These are phyloP conservation scores for Zanthoxylum bungeanum DNA, from an alignment of 345 rosid genomes.

Conservation along the genomic window DNA sequence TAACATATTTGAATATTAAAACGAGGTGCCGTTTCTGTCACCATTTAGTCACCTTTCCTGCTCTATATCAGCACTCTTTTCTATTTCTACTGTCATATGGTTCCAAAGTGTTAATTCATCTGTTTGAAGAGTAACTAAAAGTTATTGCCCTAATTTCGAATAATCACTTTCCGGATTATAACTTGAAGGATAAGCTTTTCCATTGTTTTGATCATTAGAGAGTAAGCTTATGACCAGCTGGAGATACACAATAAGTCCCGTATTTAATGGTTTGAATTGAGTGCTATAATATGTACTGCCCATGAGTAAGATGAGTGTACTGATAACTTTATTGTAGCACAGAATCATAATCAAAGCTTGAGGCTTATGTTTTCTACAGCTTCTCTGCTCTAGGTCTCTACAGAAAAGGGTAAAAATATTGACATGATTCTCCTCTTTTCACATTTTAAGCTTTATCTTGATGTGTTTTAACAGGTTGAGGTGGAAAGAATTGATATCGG, in stretches of 20 bases:
- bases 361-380: not conserved
- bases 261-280: not conserved
- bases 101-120: not conserved
- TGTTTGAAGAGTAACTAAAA: not conserved
- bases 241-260: not conserved
- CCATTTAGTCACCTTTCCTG: no score
- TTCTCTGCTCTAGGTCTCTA: not conserved
- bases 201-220: not conserved
- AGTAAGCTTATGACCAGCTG: not conserved
- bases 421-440: not conserved
- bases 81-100: not conserved
- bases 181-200: not conserved
- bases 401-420: not conserved
- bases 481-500: constrained; percentile 81
- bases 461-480: constrained; percentile 47
- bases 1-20: no score
- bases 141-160: not conserved
- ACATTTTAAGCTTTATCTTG: not conserved
- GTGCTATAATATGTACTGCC: not conserved
- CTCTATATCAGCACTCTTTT: no score
- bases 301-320: not conserved
- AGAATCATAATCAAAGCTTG: not conserved
- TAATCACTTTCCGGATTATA: not conserved
- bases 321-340: not conserved
- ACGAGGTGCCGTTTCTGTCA: no score